phyloP scores from a whole-genome alignment of 768 basidiomycete species.

The Amanita pseudoporphyria region DNA sequence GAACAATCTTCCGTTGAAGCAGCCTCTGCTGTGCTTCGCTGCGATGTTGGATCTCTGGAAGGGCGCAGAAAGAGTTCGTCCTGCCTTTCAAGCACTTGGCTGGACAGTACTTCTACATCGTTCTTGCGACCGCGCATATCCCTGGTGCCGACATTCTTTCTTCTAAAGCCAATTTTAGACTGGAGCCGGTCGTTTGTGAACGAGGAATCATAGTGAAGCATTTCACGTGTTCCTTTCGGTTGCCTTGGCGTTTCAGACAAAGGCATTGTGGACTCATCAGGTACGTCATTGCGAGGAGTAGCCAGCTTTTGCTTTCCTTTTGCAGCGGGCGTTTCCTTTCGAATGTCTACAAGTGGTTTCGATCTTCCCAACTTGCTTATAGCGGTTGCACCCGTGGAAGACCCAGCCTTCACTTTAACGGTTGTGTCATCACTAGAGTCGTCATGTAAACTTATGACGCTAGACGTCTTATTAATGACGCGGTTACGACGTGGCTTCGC shows the following conservation, averaged over 20 bases:
- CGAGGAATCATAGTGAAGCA: background rate
- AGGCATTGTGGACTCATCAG: background rate
- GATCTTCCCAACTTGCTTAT: background rate
- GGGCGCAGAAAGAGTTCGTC: background rate
- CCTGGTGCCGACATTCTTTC: background rate
- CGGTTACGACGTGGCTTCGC: background rate
- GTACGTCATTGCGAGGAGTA: background rate
- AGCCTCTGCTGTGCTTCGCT: background rate
- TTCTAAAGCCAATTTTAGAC: background rate
- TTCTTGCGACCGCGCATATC: background rate
- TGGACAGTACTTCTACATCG: background rate
- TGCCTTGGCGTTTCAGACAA: background rate
- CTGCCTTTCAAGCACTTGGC: conserved; percentile 4
- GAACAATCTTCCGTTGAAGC: background rate
- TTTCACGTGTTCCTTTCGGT: background rate
- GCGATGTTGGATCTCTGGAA: background rate
- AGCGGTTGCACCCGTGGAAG: background rate
- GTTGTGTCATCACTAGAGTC: background rate
- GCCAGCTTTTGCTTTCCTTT: background rate
- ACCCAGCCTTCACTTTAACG: background rate
- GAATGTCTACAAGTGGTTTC: background rate
- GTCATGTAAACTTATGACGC: conserved; percentile 5
- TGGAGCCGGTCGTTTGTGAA: background rate
- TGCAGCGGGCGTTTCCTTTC: background rate
- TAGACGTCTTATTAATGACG: background rate